Percentiles rank a stretch among this genome's conserved stretches.
Conservation (phyloP, 1,139 yeast species). For the Hanseniaspora sp. region DNA sequence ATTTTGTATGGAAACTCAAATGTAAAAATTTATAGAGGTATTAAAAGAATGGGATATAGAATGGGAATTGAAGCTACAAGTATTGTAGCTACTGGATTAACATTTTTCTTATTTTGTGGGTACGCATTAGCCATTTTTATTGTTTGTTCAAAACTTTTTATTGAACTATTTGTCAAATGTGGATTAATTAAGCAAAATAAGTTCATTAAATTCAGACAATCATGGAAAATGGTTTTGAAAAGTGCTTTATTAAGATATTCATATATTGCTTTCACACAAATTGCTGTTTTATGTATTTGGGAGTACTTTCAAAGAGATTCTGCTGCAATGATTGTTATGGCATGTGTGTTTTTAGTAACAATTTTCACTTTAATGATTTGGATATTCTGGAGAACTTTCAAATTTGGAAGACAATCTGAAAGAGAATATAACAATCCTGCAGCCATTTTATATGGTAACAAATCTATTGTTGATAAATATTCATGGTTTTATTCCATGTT, state of each 20-base stretch:
- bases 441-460: constrained; percentile 62
- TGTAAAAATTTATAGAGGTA: constrained; percentile 59
- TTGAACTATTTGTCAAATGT: constrained; percentile 37
- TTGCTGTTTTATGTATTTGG: constrained; percentile 59
- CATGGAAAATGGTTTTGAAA: constrained; percentile 47
- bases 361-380: constrained; percentile 46
- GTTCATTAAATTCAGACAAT: constrained; percentile 40
- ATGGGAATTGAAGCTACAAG: constrained; percentile 63
- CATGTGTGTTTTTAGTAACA: constrained; percentile 49
- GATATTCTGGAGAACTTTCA: constrained; percentile 48
- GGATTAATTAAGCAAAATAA: constrained; percentile 40
- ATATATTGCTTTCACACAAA: constrained; percentile 66
- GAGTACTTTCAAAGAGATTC: constrained; percentile 63
- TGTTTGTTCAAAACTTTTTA: constrained; percentile 39
- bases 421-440: constrained; percentile 57
- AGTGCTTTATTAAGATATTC: constrained; percentile 61
- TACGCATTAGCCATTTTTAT: constrained; percentile 46
- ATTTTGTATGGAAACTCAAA: constrained; percentile 36
- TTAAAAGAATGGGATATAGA: constrained; percentile 57
- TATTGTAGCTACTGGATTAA: constrained; percentile 63
- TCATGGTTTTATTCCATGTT: constrained; percentile 81
- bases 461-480: constrained; percentile 50
- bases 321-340: constrained; percentile 62
- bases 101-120: constrained; percentile 60
- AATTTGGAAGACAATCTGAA: constrained; percentile 47